Evolutionary conservation across 140 eudicot species (phyloP).

Genomic region (Senecio squalidus): DNA sequence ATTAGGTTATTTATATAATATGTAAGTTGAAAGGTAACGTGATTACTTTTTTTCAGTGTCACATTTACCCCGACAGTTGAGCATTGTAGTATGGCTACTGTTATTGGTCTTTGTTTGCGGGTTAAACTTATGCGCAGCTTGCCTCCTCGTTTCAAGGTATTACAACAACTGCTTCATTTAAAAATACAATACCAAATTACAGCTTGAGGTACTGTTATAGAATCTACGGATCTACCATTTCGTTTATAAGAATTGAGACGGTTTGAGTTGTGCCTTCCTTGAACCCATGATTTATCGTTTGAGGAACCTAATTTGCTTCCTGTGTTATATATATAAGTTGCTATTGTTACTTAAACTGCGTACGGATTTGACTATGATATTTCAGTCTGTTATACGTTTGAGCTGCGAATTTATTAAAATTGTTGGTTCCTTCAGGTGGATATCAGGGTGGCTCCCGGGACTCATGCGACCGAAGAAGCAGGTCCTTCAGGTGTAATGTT

Average conservation of each 20-base stretch:
- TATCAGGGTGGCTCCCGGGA: conserved; percentile 87
- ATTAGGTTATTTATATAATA: not conserved
- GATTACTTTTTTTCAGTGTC: conserved; percentile 42
- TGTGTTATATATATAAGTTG: not conserved
- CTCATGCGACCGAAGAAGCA: conserved; percentile 98
- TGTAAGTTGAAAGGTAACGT: not conserved
- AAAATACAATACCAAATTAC: too few species aligned
- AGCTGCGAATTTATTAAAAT: not conserved
- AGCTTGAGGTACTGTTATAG: too few species aligned
- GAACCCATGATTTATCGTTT: not conserved
- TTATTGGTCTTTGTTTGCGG: conserved; percentile 89
- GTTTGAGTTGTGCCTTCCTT: not conserved
- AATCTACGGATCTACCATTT: not conserved
- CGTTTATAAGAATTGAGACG: not conserved
- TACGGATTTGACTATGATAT: not conserved
- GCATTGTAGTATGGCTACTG: conserved; percentile 95
- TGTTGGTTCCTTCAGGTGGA: conserved; percentile 51
- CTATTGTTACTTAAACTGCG: not conserved
- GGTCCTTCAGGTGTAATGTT: too few species aligned
- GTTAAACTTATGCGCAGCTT: conserved; percentile 95
- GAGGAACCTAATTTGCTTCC: not conserved
- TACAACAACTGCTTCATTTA: not conserved
- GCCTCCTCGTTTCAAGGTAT: conserved; percentile 87
- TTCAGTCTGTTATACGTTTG: too few species aligned
- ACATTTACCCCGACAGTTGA: conserved; percentile 97